Conservation (phyloP, 2,329 filamentous ascomycete species). For the Ophiostoma angusticollis region DNA sequence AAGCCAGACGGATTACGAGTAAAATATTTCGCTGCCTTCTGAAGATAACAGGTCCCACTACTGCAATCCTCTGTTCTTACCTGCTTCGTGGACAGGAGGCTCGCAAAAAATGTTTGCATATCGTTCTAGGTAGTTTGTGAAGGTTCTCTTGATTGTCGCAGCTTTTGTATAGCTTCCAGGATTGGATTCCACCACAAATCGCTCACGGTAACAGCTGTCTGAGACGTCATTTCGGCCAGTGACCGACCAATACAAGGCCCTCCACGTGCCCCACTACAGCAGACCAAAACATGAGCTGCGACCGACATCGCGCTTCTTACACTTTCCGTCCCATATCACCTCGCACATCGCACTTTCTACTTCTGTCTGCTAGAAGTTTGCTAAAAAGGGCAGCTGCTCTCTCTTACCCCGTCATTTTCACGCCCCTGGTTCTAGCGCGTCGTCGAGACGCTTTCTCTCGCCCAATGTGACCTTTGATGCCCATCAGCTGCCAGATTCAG, state of each 20-base stretch:
- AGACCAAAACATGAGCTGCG: slow-evolving; percentile 4
- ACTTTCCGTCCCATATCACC: neutral
- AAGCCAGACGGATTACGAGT: slow-evolving; percentile 4
- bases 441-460: neutral
- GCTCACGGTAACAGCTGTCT: too few species aligned
- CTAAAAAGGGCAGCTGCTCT: neutral
- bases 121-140: too few species aligned
- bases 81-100: too few species aligned
- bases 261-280: slow-evolving; percentile 7
- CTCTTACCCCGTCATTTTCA: neutral
- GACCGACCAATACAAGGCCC: too few species aligned
- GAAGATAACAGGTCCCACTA: too few species aligned
- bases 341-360: neutral
- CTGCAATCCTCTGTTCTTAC: too few species aligned
- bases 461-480: slow-evolving; percentile 1
- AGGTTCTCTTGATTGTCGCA: too few species aligned
- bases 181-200: too few species aligned
- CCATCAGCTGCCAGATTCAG: neutral
- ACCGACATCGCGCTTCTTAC: slow-evolving; percentile 11
- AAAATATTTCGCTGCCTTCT: slow-evolving; percentile 12
- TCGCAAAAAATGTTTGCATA: too few species aligned
- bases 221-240: too few species aligned
- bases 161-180: too few species aligned
- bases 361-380: too few species aligned
- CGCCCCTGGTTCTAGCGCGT: neutral